phyloP scores from a whole-genome alignment of 2,329 filamentous ascomycete species.

The Ophiostoma himal-ulmi region DNA sequence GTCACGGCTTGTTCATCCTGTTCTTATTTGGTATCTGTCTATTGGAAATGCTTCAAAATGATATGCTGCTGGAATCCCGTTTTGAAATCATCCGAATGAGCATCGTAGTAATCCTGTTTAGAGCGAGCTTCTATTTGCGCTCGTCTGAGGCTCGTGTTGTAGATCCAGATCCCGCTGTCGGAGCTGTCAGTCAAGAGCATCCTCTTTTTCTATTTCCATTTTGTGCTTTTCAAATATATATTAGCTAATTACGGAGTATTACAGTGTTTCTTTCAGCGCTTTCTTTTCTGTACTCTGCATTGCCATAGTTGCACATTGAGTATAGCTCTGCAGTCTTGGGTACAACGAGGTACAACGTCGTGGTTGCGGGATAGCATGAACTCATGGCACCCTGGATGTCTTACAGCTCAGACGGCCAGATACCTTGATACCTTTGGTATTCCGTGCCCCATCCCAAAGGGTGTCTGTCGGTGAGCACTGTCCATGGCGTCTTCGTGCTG shows the following conservation, averaged over 20 bases:
- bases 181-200: not conserved
- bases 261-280: not conserved
- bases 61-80: not conserved
- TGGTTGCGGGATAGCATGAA: not conserved
- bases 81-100: not conserved
- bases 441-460: not conserved
- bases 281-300: not conserved
- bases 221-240: not conserved
- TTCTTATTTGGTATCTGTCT: not conserved
- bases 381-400: not conserved
- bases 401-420: not conserved
- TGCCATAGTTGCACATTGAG: not conserved
- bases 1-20: not conserved
- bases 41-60: conserved; percentile 3
- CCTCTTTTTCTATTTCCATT: not conserved
- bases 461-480: not conserved
- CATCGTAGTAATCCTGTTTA: not conserved
- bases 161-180: not conserved
- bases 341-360: not conserved
- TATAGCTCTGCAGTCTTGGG: not conserved
- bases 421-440: not conserved
- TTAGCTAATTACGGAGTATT: not conserved
- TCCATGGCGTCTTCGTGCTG: not conserved
- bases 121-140: not conserved
- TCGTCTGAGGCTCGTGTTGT: not conserved